A percentile compares a stretch with the other conserved stretches of the same genome.
Evolutionary conservation across 139 green algal species (phyloP).

Genomic region (Chlamydomonas eustigma): DNA sequence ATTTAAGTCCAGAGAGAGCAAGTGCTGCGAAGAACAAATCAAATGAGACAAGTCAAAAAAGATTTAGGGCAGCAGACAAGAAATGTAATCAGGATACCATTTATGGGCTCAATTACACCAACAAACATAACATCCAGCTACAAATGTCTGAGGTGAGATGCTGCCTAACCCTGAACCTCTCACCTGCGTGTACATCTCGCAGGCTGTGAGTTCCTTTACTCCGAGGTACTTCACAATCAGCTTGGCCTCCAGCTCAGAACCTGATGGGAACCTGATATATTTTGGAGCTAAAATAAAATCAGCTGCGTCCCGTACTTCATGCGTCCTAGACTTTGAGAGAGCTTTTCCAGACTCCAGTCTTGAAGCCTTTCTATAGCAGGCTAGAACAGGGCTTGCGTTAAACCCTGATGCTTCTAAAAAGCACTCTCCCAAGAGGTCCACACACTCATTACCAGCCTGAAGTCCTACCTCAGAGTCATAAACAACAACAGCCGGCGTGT

Average conservation of each 20-base stretch:
- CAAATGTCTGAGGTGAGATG: too few relatives aligned
- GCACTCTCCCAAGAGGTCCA: background rate
- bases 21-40: conserved; percentile 10
- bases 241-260: background rate
- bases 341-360: background rate
- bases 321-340: too few relatives aligned
- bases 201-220: conserved; percentile 24
- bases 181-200: conserved; percentile 28
- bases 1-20: conserved; percentile 19
- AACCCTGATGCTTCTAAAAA: background rate
- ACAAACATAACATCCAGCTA: too few relatives aligned
- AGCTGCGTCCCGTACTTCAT: too few relatives aligned
- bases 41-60: too few relatives aligned
- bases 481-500: too few relatives aligned
- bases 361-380: background rate
- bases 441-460: background rate
- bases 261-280: background rate
- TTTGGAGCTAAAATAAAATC: background rate
- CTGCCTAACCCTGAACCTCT: background rate
- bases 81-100: too few relatives aligned
- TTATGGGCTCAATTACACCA: too few relatives aligned
- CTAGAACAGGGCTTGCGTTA: background rate
- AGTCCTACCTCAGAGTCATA: background rate
- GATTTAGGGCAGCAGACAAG: too few relatives aligned
- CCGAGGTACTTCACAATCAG: conserved; percentile 20